phyloP scores from a whole-genome alignment of 2,329 filamentous ascomycete genomes.

The Polychaeton citri region DNA sequence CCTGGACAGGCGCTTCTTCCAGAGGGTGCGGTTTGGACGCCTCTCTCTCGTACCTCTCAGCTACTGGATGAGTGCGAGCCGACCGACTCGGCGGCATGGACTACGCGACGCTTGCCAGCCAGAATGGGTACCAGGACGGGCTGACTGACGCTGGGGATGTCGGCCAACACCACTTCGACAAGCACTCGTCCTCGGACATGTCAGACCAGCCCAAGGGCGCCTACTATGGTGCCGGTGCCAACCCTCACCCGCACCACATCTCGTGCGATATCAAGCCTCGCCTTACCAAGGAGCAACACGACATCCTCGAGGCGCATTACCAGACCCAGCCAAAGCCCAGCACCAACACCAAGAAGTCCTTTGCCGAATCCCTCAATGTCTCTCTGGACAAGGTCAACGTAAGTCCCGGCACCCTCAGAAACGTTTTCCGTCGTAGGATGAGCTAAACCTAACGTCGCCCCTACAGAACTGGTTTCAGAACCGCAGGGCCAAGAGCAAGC shows the following conservation, averaged over 20 bases:
- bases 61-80: too few relatives aligned
- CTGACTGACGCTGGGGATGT: neutral
- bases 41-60: too few relatives aligned
- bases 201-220: neutral
- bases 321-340: slow-evolving; percentile 36
- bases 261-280: slow-evolving; percentile 35
- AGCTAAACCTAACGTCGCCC: neutral
- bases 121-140: neutral
- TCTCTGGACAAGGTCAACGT: slow-evolving; percentile 42
- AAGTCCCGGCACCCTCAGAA: slow-evolving; percentile 14
- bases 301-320: slow-evolving; percentile 38
- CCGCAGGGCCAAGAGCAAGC: slow-evolving; percentile 38
- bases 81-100: neutral
- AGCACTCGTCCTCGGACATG: too few relatives aligned
- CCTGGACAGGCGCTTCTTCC: too few relatives aligned
- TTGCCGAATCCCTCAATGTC: slow-evolving; percentile 33
- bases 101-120: neutral
- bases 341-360: slow-evolving; percentile 37
- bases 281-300: slow-evolving; percentile 40
- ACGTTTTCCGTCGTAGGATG: neutral
- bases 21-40: too few relatives aligned
- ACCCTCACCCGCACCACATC: slow-evolving; percentile 11
- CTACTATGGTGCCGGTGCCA: slow-evolving; percentile 1
- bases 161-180: neutral
- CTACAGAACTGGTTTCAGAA: slow-evolving; percentile 42